These are phyloP conservation scores for Exophiala viscosa DNA, from an alignment of 2,329 filamentous ascomycete genomes.

Conservation along the genomic window DNA sequence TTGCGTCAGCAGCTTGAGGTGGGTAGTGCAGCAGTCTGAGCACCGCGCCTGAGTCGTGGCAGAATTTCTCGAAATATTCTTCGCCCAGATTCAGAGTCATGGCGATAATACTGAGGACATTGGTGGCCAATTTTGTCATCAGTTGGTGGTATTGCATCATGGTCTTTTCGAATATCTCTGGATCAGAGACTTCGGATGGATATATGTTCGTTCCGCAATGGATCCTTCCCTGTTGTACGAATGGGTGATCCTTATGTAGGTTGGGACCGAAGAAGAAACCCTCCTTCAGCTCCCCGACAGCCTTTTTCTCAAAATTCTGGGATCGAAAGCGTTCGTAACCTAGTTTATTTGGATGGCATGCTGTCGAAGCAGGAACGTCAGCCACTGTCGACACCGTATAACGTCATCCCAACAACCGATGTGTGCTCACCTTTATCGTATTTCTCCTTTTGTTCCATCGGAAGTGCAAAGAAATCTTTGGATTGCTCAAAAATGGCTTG, in stretches of 20 bases:
- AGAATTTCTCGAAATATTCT: slow-evolving; percentile 26
- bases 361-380: neutral
- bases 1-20: slow-evolving; percentile 25
- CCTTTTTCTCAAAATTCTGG: slow-evolving; percentile 30
- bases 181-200: slow-evolving; percentile 4
- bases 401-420: neutral
- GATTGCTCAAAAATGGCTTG: slow-evolving; percentile 40
- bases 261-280: slow-evolving; percentile 29
- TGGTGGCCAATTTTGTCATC: slow-evolving; percentile 22
- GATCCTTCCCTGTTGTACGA: slow-evolving; percentile 23
- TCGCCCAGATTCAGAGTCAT: slow-evolving; percentile 22
- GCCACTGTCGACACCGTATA: no score
- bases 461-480: slow-evolving; percentile 48
- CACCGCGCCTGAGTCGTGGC: slow-evolving; percentile 26
- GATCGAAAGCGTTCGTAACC: slow-evolving; percentile 31
- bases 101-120: slow-evolving; percentile 23
- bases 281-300: slow-evolving; percentile 30
- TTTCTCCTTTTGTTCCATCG: slow-evolving; percentile 25
- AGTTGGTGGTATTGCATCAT: slow-evolving; percentile 18
- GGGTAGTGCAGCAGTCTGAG: slow-evolving; percentile 31
- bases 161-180: slow-evolving; percentile 8
- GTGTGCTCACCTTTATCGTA: slow-evolving; percentile 26
- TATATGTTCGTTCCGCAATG: slow-evolving; percentile 27
- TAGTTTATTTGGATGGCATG: slow-evolving; percentile 11
- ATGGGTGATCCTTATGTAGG: slow-evolving; percentile 22